Evolutionary conservation across 495 filamentous ascomycete species (phyloP).

Genomic region (Mycothermus thermophilus): DNA sequence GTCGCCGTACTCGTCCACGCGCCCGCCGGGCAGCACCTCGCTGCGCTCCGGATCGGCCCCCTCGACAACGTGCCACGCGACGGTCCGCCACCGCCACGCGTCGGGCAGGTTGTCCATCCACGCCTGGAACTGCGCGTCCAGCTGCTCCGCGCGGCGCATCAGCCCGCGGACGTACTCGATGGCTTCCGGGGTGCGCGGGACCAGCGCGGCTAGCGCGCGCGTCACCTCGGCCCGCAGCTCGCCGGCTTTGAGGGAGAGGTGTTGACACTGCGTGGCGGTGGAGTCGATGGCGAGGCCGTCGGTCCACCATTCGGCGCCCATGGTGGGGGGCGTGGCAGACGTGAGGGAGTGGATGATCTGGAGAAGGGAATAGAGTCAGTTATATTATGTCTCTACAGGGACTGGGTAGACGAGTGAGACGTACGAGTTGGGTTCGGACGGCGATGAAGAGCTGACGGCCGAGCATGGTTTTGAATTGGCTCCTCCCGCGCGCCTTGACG

Average conservation of each 20-base stretch:
- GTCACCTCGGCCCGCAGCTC: slow-evolving; percentile 35
- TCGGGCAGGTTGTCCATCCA: slow-evolving; percentile 32
- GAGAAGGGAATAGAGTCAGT: slow-evolving; percentile 3
- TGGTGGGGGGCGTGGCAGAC: slow-evolving; percentile 28
- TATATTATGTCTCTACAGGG: neutral
- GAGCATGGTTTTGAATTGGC: slow-evolving; percentile 32
- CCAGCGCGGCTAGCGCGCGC: slow-evolving; percentile 19
- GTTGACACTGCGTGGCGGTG: slow-evolving; percentile 26
- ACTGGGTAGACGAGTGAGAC: slow-evolving; percentile 4
- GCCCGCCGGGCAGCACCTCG: slow-evolving; percentile 36
- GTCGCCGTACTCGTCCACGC: slow-evolving; percentile 36
- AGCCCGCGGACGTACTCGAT: slow-evolving; percentile 26
- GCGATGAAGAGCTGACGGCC: slow-evolving; percentile 37
- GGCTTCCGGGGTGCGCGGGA: slow-evolving; percentile 22
- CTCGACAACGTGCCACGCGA: slow-evolving; percentile 31
- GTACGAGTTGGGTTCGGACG: slow-evolving; percentile 40
- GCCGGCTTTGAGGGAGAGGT: slow-evolving; percentile 30
- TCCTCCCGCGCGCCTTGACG: slow-evolving; percentile 37
- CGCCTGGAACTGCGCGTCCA: slow-evolving; percentile 28
- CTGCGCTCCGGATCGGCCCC: slow-evolving; percentile 7
- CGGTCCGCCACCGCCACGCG: slow-evolving; percentile 27
- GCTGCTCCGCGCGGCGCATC: slow-evolving; percentile 26
- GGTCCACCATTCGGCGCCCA: slow-evolving; percentile 41
- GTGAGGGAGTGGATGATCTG: slow-evolving; percentile 37
- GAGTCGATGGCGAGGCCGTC: slow-evolving; percentile 26